Conservation (phyloP, 2,329 filamentous ascomycete species). For the Chrysoporthe austroafricana region DNA sequence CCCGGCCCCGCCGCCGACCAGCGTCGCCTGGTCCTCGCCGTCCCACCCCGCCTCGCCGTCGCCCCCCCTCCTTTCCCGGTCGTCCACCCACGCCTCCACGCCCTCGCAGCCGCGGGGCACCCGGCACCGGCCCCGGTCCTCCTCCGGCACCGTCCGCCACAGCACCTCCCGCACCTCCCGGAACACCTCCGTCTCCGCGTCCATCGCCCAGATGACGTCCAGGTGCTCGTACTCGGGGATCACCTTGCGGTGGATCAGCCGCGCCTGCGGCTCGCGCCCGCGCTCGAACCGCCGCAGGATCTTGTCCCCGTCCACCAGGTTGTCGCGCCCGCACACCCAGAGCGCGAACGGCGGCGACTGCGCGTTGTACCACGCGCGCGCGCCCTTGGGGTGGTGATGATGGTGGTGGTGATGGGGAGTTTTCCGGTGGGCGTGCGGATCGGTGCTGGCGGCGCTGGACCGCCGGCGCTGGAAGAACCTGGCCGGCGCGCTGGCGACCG, state of each 20-base stretch:
- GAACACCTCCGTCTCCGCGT: slow-evolving; percentile 81
- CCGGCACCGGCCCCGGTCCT: slow-evolving; percentile 58
- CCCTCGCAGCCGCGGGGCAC: slow-evolving; percentile 67
- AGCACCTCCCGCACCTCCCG: slow-evolving; percentile 78
- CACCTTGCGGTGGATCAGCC: slow-evolving; percentile 79
- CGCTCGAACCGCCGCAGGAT: slow-evolving; percentile 75
- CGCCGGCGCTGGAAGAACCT: slow-evolving; percentile 18
- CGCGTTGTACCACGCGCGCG: slow-evolving; percentile 80
- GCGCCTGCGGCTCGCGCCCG: slow-evolving; percentile 79
- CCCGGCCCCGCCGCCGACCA: neutral
- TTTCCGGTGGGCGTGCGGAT: slow-evolving; percentile 29
- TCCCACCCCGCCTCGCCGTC: slow-evolving; percentile 32
- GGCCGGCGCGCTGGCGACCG: neutral
- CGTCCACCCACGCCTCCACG: slow-evolving; percentile 45
- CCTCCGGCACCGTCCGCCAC: slow-evolving; percentile 72
- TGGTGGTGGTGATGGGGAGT: slow-evolving; percentile 35
- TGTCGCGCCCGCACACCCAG: slow-evolving; percentile 84
- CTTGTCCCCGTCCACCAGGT: slow-evolving; percentile 79
- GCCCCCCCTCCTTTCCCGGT: slow-evolving; percentile 21
- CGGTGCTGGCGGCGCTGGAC: slow-evolving; percentile 22
- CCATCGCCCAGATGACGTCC: slow-evolving; percentile 94
- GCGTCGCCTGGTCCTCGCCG: slow-evolving; percentile 35
- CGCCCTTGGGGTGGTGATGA: slow-evolving; percentile 48
- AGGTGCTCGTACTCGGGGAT: slow-evolving; percentile 91
- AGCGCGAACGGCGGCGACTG: slow-evolving; percentile 81